Conservation (phyloP, 352 stramenopile genomes). For the Phytopythium cucurbitacearum region DNA sequence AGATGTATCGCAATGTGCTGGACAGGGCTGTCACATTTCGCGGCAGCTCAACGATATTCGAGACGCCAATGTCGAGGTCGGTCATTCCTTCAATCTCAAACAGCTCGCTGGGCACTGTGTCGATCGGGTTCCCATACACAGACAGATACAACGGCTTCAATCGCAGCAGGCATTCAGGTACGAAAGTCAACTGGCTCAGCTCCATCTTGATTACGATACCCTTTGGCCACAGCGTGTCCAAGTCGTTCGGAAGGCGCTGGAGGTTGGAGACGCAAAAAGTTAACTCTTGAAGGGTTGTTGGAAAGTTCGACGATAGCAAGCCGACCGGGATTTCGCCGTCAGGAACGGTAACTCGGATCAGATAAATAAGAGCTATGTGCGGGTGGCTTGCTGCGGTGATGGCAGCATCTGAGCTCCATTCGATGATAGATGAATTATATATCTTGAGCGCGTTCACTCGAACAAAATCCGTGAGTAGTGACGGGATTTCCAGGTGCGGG, state of each 20-base stretch:
- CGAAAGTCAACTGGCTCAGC: constrained; percentile 9
- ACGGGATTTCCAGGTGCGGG: constrained; percentile 16
- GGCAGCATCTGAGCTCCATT: constrained; percentile 20
- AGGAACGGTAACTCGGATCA: constrained; percentile 31
- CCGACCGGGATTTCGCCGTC: constrained; percentile 23
- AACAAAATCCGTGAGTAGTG: constrained; percentile 16
- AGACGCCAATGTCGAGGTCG: constrained; percentile 15
- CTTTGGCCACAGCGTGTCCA: constrained; percentile 23
- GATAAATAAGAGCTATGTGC: constrained; percentile 18
- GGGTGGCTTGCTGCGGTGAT: constrained; percentile 18
- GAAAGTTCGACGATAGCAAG: constrained; percentile 29
- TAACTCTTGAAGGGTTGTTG: constrained; percentile 23
- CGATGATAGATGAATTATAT: constrained; percentile 30
- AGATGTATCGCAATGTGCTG: not conserved
- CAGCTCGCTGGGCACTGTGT: constrained; percentile 9
- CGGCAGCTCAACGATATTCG: constrained; percentile 12
- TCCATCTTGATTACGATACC: constrained; percentile 13
- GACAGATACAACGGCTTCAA: constrained; percentile 18
- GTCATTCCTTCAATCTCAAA: constrained; percentile 12
- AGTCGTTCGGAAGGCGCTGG: constrained; percentile 18
- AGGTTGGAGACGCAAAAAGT: constrained; percentile 40
- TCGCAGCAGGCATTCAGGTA: constrained; percentile 11
- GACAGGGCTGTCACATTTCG: constrained; percentile 13
- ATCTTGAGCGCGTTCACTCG: constrained; percentile 27
- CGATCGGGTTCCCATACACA: constrained; percentile 23